Base-by-base conservation (phyloP, 495 filamentous ascomycete genomes). In the Aeminium ludgeri region DNA sequence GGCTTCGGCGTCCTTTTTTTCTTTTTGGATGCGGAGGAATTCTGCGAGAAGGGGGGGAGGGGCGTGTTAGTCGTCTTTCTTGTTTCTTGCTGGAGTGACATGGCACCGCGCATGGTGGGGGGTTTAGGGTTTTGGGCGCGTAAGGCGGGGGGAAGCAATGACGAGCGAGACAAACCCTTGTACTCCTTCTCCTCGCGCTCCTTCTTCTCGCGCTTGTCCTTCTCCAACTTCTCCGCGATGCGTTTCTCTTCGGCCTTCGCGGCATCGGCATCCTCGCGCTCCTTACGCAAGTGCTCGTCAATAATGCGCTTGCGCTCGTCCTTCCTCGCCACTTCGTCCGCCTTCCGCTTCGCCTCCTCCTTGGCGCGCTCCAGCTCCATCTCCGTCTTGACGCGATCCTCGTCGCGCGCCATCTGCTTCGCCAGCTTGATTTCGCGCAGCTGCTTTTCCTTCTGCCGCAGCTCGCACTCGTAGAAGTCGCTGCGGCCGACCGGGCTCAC, bases 141-240 rank as follows among this genome's bases (percentile, higher is more conserved):
- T n/a, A n/a, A n/a, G n/a, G n/a, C n/a, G n/a, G n/a, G n/a, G n/a
- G n/a, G n/a, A n/a, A n/a, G n/a, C n/a, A n/a, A n/a, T n/a, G n/a
- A n/a, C n/a, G n/a, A n/a, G n/a, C n/a, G n/a, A n/a, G n/a, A n/a
- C n/a, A n/a, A n/a, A n/a, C n/a, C n/a, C 20, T 54, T 36, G 12
- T 40, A 55, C 33, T 57, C 55, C 13, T 38, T 43, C 45, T 62
- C 49, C 44, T 62, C 54, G 40, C 49, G 50, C 31, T 44, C 45
- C 44, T 62, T 55, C 38, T 44, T 43, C 40, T 57, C 49, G 20
- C 43, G 25, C 27, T 57, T 46, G 32, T 59, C 52, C 10, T 49
- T 46, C 46, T 48, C 31, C 17, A 61, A 36, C 41, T 58, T 46
- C 40, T 49, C 44, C 28, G 41, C 12, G 2, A 57, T 39, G 15